Evolutionary conservation across 257 asterid genomes (phyloP).

Genomic region (Lithospermum erythrorhizon): DNA sequence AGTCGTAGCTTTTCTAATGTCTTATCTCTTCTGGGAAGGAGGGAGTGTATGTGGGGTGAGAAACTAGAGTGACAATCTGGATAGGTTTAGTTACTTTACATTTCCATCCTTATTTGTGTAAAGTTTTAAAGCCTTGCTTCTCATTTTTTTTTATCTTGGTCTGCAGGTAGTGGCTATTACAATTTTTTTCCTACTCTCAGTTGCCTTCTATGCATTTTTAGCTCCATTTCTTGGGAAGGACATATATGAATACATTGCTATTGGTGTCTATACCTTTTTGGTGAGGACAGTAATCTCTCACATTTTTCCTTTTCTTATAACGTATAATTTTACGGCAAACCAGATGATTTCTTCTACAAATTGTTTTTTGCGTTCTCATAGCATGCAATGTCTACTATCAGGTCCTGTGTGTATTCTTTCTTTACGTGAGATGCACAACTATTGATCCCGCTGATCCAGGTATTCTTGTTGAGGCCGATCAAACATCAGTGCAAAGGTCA

Average conservation of each 20-base stretch:
- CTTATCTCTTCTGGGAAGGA: background rate
- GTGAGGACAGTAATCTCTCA: conserved; percentile 31
- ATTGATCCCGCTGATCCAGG: conserved; percentile 98
- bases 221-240: conserved; percentile 95
- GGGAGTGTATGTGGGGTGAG: background rate
- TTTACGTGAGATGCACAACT: conserved; percentile 86
- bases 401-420: conserved; percentile 70
- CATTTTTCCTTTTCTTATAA: conserved; percentile 9
- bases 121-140: conserved; percentile 1
- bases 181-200: conserved; percentile 77
- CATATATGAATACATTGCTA: conserved; percentile 71
- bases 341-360: conserved; percentile 10
- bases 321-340: background rate
- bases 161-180: conserved; percentile 96
- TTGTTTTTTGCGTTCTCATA: conserved; percentile 9
- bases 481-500: conserved; percentile 43
- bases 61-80: background rate
- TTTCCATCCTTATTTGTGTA: background rate
- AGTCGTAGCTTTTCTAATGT: too few species aligned
- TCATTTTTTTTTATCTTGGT: conserved; percentile 9
- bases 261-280: conserved; percentile 80
- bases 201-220: conserved; percentile 92
- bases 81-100: background rate
- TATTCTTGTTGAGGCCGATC: conserved; percentile 61
- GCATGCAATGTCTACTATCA: conserved; percentile 21